A percentile compares a stretch with the other conserved stretches of the same genome.
phyloP scores from a whole-genome alignment of 1,139 yeast species.

The Blastobotrys serpentis region DNA sequence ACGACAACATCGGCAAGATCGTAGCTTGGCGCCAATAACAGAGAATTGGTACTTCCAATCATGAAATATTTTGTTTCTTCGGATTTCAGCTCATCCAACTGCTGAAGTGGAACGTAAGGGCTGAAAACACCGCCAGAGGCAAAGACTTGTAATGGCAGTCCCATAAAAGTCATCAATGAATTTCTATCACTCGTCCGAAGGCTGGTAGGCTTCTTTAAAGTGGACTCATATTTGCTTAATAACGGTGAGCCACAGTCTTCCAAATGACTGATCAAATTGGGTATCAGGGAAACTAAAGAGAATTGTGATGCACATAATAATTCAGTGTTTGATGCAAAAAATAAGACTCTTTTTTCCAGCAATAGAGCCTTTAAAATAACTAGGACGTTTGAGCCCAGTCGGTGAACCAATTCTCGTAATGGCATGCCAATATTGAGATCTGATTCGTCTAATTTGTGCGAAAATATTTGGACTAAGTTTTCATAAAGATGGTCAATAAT shows the following conservation, averaged over 20 bases:
- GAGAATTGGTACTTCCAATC: slow-evolving; percentile 85
- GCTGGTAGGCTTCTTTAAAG: slow-evolving; percentile 60
- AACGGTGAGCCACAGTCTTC: slow-evolving; percentile 81
- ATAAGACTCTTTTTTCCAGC: slow-evolving; percentile 64
- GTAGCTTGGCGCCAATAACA: slow-evolving; percentile 67
- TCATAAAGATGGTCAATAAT: slow-evolving; percentile 70
- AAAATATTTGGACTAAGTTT: slow-evolving; percentile 56
- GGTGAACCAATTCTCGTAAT: slow-evolving; percentile 60
- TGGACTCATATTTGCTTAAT: slow-evolving; percentile 55
- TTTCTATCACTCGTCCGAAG: slow-evolving; percentile 74
- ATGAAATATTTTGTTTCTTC: slow-evolving; percentile 62
- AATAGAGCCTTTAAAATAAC: slow-evolving; percentile 72
- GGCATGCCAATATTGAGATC: slow-evolving; percentile 76
- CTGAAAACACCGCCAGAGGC: slow-evolving; percentile 86
- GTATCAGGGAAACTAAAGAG: slow-evolving; percentile 68
- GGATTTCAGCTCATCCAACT: slow-evolving; percentile 66
- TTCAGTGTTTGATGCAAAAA: slow-evolving; percentile 82
- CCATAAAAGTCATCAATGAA: slow-evolving; percentile 76
- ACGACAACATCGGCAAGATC: slow-evolving; percentile 56
- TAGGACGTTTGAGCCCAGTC: slow-evolving; percentile 61
- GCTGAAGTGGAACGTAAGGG: slow-evolving; percentile 92
- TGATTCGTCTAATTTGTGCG: slow-evolving; percentile 45
- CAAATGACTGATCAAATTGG: slow-evolving; percentile 69
- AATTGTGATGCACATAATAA: slow-evolving; percentile 69
- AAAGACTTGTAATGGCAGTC: slow-evolving; percentile 83